These are phyloP conservation scores for Daldinia sp. DNA, from an alignment of 2,329 filamentous ascomycete genomes.

Conservation along the genomic window DNA sequence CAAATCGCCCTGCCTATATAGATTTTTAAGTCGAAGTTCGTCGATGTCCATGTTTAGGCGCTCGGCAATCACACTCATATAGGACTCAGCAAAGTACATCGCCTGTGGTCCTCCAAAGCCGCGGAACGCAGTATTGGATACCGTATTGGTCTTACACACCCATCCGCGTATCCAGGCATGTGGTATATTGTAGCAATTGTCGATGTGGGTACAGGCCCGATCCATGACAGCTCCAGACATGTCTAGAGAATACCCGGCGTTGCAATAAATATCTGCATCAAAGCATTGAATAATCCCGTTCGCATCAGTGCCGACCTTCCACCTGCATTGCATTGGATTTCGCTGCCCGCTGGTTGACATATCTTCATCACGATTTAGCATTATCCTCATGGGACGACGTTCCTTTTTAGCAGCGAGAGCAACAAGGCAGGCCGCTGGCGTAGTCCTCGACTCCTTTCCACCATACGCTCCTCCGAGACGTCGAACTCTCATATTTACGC, in stretches of 20 bases:
- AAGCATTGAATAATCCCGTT: constrained; percentile 90
- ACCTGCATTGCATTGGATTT: constrained; percentile 86
- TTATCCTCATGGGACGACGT: constrained; percentile 83
- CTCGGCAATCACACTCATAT: constrained; percentile 89
- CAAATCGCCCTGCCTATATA: constrained; percentile 79
- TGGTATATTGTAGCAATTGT: constrained; percentile 88
- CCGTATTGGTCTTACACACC: constrained; percentile 91
- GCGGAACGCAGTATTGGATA: constrained; percentile 95
- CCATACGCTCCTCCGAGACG: constrained; percentile 92
- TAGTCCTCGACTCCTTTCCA: constrained; percentile 88
- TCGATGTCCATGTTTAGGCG: constrained; percentile 84
- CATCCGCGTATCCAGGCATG: constrained; percentile 85
- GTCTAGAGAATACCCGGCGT: constrained; percentile 82
- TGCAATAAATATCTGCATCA: constrained; percentile 88
- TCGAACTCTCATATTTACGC: constrained; percentile 88
- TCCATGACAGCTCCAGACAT: constrained; percentile 82
- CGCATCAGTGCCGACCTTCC: constrained; percentile 91
- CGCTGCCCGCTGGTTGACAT: constrained; percentile 90
- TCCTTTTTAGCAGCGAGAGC: constrained; percentile 87
- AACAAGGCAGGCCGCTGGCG: constrained; percentile 83
- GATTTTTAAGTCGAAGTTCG: constrained; percentile 82
- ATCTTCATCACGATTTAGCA: constrained; percentile 95
- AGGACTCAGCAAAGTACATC: constrained; percentile 89
- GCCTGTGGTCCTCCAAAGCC: constrained; percentile 96
- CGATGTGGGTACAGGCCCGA: constrained; percentile 83